Evolutionary conservation across 148 eudicot species (phyloP).

Genomic region (Camellia sinensis): DNA sequence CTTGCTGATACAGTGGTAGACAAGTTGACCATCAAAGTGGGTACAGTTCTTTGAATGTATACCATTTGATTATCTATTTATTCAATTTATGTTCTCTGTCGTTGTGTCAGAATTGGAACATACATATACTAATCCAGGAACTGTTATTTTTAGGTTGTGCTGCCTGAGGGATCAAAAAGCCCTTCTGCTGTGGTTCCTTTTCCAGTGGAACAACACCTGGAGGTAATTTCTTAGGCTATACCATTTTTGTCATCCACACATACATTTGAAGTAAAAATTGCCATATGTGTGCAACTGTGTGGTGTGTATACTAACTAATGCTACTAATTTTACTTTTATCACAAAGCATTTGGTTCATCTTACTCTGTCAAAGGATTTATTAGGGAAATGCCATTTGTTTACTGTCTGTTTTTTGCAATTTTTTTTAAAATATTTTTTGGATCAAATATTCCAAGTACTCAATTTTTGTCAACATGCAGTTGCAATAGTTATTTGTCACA

Average conservation of each 20-base stretch:
- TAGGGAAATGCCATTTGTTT: background rate
- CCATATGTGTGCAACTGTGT: background rate
- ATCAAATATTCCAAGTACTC: background rate
- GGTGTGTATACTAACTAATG: background rate
- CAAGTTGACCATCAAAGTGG: constrained; percentile 76
- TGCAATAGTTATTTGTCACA: background rate
- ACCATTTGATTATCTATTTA: background rate
- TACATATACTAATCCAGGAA: constrained; percentile 14
- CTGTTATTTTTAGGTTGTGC: constrained; percentile 57
- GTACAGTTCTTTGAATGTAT: constrained; percentile 15
- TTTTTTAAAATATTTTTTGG: background rate
- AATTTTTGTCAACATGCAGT: background rate
- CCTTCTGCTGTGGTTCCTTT: constrained; percentile 68
- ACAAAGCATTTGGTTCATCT: background rate
- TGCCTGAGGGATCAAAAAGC: constrained; percentile 90
- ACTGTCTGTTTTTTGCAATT: background rate
- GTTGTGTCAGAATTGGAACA: background rate
- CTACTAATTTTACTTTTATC: constrained; percentile 1
- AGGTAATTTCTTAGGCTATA: constrained; percentile 44
- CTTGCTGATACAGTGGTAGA: constrained; percentile 73
- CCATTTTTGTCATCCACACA: background rate
- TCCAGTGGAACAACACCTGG: constrained; percentile 64
- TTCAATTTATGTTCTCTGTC: background rate
- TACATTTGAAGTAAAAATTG: background rate
- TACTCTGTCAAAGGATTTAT: background rate